Conservation (phyloP, 371 early-diverging fungal genomes). For the Capillidium rhysosporum region DNA sequence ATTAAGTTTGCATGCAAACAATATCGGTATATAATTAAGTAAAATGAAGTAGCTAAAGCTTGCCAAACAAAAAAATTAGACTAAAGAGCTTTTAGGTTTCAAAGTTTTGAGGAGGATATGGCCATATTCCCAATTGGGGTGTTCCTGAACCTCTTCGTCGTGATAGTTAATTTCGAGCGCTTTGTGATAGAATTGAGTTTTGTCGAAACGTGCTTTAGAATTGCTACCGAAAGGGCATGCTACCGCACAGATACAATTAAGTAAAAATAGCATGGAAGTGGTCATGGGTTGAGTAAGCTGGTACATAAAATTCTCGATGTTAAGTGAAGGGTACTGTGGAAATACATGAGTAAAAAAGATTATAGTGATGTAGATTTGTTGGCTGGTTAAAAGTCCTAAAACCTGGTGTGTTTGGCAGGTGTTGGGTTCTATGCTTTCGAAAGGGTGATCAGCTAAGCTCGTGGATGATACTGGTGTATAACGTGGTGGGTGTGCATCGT, state of each 20-base stretch:
- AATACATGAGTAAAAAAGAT: not conserved
- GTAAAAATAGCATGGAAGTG: not conserved
- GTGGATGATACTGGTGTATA: not conserved
- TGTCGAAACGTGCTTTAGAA: not conserved
- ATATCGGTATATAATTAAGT: too few relatives aligned
- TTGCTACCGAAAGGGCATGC: not conserved
- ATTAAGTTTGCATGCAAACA: too few relatives aligned
- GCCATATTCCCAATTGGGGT: slow-evolving; percentile 1
- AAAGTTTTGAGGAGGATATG: not conserved
- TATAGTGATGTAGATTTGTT: slow-evolving; percentile 3
- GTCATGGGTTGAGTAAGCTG: not conserved
- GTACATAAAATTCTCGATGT: not conserved
- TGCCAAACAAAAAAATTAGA: too few relatives aligned
- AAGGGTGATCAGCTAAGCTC: not conserved
- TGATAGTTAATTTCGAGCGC: not conserved
- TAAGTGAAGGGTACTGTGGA: not conserved
- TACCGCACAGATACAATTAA: slow-evolving; percentile 1
- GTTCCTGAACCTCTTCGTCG: not conserved
- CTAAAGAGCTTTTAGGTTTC: not conserved
- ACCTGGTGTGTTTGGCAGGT: not conserved
- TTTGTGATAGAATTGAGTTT: slow-evolving; percentile 3
- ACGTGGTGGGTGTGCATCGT: not conserved
- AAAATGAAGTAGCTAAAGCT: too few relatives aligned
- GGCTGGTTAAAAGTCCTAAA: not conserved
- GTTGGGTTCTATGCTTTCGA: not conserved